Evolutionary conservation across 1,284 basidiomycete species (phyloP).

Genomic region (Trichosporon asahii): DNA sequence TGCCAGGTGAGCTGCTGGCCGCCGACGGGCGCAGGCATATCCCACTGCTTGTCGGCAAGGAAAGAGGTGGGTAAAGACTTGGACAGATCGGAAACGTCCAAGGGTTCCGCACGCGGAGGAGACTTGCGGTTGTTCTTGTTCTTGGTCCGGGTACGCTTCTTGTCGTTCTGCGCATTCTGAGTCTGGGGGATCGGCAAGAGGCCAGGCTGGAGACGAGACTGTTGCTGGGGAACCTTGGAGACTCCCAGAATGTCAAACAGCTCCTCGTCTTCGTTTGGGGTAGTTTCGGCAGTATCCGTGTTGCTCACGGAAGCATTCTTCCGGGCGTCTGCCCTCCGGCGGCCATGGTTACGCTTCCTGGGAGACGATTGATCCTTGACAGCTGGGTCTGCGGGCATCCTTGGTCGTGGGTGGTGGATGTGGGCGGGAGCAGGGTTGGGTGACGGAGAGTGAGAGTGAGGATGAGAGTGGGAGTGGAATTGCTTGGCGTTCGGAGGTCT

Average conservation of each 20-base stretch:
- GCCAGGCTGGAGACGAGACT: not conserved
- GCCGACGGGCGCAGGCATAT: conserved; percentile 32
- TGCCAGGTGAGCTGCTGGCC: conserved; percentile 42
- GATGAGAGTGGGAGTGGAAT: not conserved
- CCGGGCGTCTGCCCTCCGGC: not conserved
- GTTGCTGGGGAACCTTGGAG: conserved; percentile 13
- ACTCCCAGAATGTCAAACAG: conserved; percentile 41
- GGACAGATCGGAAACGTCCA: conserved; percentile 15
- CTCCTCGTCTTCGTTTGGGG: conserved; percentile 29
- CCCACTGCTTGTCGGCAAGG: conserved; percentile 33
- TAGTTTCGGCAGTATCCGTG: conserved; percentile 13
- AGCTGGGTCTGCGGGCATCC: not conserved
- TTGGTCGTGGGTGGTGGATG: not conserved
- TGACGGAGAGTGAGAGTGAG: conserved; percentile 1
- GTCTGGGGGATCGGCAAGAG: not conserved
- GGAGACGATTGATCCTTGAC: not conserved
- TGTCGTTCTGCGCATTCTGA: conserved; percentile 4
- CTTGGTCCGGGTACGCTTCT: conserved; percentile 14
- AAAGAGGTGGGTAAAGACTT: conserved; percentile 22
- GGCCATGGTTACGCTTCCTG: conserved; percentile 3
- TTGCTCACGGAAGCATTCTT: conserved; percentile 16
- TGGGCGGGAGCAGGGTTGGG: not conserved
- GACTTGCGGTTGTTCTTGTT: conserved; percentile 11
- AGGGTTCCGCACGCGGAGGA: not conserved
- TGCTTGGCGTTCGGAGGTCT: conserved; percentile 7